A percentile compares a stretch with the other conserved stretches of the same genome.
These are phyloP conservation scores for Botryotinia globosa DNA, from an alignment of 2,329 filamentous ascomycete genomes.

Conservation along the genomic window DNA sequence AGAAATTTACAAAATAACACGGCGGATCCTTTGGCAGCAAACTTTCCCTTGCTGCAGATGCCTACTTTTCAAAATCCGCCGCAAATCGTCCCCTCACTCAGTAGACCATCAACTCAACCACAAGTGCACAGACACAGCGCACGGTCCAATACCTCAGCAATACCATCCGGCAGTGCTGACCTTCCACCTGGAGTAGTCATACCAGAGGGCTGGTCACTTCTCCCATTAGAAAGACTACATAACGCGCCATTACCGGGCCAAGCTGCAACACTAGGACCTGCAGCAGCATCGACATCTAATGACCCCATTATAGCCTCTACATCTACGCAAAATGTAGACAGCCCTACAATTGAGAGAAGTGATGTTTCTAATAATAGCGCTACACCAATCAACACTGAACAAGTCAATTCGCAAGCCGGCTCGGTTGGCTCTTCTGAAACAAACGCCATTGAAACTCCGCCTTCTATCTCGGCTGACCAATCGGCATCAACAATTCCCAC, in stretches of 20 bases:
- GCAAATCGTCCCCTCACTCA: slow-evolving; percentile 16
- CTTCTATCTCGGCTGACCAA: slow-evolving; percentile 32
- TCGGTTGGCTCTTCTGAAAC: slow-evolving; percentile 33
- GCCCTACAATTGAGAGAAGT: slow-evolving; percentile 26
- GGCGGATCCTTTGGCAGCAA: slow-evolving; percentile 27
- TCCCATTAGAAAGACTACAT: slow-evolving; percentile 55
- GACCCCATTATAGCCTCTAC: slow-evolving; percentile 30
- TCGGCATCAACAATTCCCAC: slow-evolving; percentile 25
- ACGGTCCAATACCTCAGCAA: slow-evolving; percentile 47
- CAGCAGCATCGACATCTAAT: slow-evolving; percentile 27
- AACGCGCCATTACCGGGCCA: slow-evolving; percentile 16
- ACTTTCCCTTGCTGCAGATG: slow-evolving; percentile 34
- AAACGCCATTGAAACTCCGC: slow-evolving; percentile 31
- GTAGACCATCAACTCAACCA: slow-evolving; percentile 3
- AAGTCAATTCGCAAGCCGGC: slow-evolving; percentile 28
- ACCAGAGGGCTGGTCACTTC: slow-evolving; percentile 62
- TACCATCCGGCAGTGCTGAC: slow-evolving; percentile 59
- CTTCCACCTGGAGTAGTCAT: slow-evolving; percentile 63
- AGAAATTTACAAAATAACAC: slow-evolving; percentile 42
- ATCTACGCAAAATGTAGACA: slow-evolving; percentile 30
- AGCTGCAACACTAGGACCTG: slow-evolving; percentile 23
- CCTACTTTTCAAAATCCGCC: not conserved
- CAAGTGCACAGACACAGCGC: slow-evolving; percentile 47
- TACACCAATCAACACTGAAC: slow-evolving; percentile 29
- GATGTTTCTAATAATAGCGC: slow-evolving; percentile 18